Evolutionary conservation across 1,139 yeast genomes (phyloP).

Genomic region (Hyphopichia burtonii): DNA sequence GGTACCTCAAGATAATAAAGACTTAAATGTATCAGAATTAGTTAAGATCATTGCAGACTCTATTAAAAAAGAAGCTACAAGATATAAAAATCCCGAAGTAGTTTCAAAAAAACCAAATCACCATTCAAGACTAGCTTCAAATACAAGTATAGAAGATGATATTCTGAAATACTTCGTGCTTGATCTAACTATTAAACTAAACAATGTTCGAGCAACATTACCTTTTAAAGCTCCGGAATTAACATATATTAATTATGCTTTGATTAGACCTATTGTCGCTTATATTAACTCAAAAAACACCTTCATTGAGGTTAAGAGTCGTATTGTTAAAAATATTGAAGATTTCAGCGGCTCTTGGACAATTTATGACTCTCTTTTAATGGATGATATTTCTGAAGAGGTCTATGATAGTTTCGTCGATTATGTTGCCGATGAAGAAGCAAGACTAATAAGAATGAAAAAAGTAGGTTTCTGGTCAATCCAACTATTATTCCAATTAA

Average conservation of each 20-base stretch:
- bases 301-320: conserved; percentile 81
- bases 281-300: conserved; percentile 89
- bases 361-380: conserved; percentile 80
- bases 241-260: conserved; percentile 85
- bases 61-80: conserved; percentile 39
- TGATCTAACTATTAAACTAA: conserved; percentile 74
- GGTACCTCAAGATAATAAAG: conserved; percentile 64
- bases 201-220: conserved; percentile 83
- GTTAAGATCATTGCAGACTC: conserved; percentile 39
- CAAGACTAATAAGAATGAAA: conserved; percentile 65
- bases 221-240: conserved; percentile 84
- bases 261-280: conserved; percentile 92
- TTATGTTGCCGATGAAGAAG: conserved; percentile 85
- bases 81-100: conserved; percentile 38
- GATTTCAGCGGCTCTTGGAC: conserved; percentile 99
- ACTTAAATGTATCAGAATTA: conserved; percentile 40
- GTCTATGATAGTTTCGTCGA: conserved; percentile 89
- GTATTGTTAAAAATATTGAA: conserved; percentile 71
- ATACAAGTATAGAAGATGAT: conserved; percentile 23
- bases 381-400: conserved; percentile 89
- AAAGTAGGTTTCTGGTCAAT: conserved; percentile 93
- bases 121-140: conserved; percentile 24
- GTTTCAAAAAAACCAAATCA: conserved; percentile 22
- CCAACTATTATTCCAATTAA: conserved; percentile 76
- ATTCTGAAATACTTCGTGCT: conserved; percentile 63